phyloP scores from a whole-genome alignment of 805 yeast species.

The Wickerhamiella parazyma region DNA sequence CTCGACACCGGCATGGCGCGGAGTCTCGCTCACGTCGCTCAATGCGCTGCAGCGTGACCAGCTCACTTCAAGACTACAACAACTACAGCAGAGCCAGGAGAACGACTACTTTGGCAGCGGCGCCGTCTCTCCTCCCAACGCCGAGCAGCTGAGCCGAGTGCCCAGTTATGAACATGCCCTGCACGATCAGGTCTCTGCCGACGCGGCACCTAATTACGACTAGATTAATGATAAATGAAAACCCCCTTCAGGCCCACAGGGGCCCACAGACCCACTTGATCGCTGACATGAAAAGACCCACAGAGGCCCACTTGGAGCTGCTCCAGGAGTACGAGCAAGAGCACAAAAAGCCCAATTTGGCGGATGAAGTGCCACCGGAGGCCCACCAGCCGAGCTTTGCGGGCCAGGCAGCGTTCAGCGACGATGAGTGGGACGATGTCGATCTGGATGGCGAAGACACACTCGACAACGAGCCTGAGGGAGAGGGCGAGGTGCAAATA shows the following conservation, averaged over 20 bases:
- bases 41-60: conserved; percentile 27
- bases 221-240: background rate
- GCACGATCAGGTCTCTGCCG: conserved; percentile 32
- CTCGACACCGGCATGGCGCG: conserved; percentile 26
- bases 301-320: conserved; percentile 4
- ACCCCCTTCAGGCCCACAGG: background rate
- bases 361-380: background rate
- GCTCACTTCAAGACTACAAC: conserved; percentile 28
- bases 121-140: conserved; percentile 29
- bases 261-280: too few species aligned
- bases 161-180: conserved; percentile 80
- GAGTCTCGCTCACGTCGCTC: conserved; percentile 15
- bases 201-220: conserved; percentile 60
- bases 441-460: conserved; percentile 12
- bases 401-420: conserved; percentile 10
- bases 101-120: conserved; percentile 39
- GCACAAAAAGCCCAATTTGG: background rate
- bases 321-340: background rate
- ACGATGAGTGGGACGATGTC: conserved; percentile 20
- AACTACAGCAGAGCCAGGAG: conserved; percentile 26
- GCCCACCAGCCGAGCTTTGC: background rate
- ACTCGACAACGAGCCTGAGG: background rate
- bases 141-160: conserved; percentile 44
- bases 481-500: background rate
- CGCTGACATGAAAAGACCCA: conserved; percentile 4